phyloP scores from a whole-genome alignment of 148 eudicot species.

The Nepenthes gracilis region DNA sequence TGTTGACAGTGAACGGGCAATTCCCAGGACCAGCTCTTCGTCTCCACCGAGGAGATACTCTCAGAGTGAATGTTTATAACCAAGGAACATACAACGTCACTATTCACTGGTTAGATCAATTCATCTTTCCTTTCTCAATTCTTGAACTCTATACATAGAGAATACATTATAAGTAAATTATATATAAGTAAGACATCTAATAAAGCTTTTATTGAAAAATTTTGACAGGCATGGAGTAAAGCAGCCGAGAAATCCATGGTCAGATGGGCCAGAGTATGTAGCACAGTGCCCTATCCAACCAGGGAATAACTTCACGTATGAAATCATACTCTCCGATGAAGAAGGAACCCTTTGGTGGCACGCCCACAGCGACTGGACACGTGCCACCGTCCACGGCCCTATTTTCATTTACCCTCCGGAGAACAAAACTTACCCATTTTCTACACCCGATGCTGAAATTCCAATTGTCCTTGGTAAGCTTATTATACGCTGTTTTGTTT shows the following conservation, averaged over 20 bases:
- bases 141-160: neutral
- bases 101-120: neutral
- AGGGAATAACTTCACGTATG: slow-evolving; percentile 22
- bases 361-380: slow-evolving; percentile 24
- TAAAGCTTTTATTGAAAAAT: neutral
- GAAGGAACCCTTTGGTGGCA: slow-evolving; percentile 18
- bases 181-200: neutral
- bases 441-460: slow-evolving; percentile 20
- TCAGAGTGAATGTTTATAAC: neutral
- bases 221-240: slow-evolving; percentile 29
- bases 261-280: slow-evolving; percentile 30
- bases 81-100: neutral
- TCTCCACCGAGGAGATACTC: neutral
- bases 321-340: slow-evolving; percentile 22
- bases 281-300: slow-evolving; percentile 27
- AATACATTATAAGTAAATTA: too few species aligned
- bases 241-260: slow-evolving; percentile 32
- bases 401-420: slow-evolving; percentile 15
- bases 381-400: slow-evolving; percentile 33
- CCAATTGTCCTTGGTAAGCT: slow-evolving; percentile 22
- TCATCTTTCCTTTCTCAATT: neutral
- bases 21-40: neutral
- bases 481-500: too few species aligned
- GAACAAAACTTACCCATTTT: slow-evolving; percentile 19
- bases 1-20: slow-evolving; percentile 1